phyloP scores from a whole-genome alignment of 2,329 filamentous ascomycete genomes.

The Colletotrichum tanaceti region DNA sequence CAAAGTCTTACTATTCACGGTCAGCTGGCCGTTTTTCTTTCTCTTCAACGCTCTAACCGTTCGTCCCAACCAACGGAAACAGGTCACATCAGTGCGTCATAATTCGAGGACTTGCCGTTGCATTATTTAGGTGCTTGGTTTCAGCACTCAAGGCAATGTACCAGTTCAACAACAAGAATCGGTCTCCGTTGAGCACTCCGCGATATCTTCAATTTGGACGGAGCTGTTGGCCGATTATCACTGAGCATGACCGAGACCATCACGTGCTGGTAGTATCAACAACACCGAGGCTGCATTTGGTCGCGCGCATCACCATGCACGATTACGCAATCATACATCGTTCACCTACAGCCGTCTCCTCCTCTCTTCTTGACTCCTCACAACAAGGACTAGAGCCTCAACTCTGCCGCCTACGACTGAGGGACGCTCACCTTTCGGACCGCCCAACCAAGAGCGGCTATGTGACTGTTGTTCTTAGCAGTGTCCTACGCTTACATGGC shows the following conservation, averaged over 20 bases:
- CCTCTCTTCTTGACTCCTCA: neutral
- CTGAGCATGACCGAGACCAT: neutral
- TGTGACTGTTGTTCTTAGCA: neutral
- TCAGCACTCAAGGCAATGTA: neutral
- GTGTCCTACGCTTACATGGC: neutral
- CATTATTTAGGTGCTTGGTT: neutral
- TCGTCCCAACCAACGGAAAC: neutral
- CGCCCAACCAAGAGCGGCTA: neutral
- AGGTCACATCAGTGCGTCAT: neutral
- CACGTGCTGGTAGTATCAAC: neutral
- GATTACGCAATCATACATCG: constrained; percentile 11
- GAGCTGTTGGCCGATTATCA: neutral
- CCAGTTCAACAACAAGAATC: neutral
- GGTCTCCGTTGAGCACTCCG: neutral
- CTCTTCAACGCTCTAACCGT: neutral
- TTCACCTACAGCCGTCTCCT: neutral
- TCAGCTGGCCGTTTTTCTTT: no score
- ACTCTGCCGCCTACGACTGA: constrained; percentile 6
- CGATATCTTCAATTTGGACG: neutral
- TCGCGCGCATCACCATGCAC: neutral
- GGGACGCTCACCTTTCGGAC: neutral
- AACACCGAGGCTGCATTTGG: neutral
- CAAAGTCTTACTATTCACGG: no score
- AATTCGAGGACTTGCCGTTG: neutral
- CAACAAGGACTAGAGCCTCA: neutral